phyloP scores from a whole-genome alignment of 768 basidiomycete genomes.

The Collybiopsis confluens region DNA sequence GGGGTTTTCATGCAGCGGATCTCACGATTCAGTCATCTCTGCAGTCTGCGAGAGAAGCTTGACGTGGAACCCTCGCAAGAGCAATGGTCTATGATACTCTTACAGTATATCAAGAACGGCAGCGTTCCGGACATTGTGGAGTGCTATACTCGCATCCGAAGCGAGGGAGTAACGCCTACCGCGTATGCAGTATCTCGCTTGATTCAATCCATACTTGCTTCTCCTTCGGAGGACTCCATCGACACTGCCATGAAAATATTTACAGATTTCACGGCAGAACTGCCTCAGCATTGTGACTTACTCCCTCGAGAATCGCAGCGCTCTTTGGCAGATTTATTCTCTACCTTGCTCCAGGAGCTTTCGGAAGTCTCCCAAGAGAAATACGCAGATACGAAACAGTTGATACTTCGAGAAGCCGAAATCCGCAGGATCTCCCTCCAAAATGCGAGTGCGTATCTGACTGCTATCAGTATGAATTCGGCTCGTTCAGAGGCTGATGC shows the following conservation, averaged over 20 bases:
- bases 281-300: not conserved
- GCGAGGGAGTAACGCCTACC: conserved; percentile 42
- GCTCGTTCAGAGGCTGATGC: conserved; percentile 49
- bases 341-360: conserved; percentile 46
- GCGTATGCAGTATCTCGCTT: conserved; percentile 47
- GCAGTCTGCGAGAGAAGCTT: conserved; percentile 20
- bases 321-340: conserved; percentile 52
- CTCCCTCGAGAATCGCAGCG: not conserved
- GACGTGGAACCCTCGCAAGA: conserved; percentile 32
- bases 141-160: conserved; percentile 45
- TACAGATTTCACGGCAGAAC: conserved; percentile 32
- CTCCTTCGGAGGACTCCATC: conserved; percentile 37
- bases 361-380: conserved; percentile 41
- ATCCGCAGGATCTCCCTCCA: conserved; percentile 40
- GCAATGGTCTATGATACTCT: conserved; percentile 55
- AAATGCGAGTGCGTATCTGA: conserved; percentile 44
- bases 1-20: conserved; percentile 4
- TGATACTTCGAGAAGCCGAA: conserved; percentile 67
- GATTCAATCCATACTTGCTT: conserved; percentile 19
- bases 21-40: not conserved
- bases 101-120: conserved; percentile 27
- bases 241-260: conserved; percentile 55
- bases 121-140: conserved; percentile 31
- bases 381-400: conserved; percentile 42
- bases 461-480: conserved; percentile 66